Conservation (phyloP, 257 asterid genomes). For the Nicotiana obtusifolia region DNA sequence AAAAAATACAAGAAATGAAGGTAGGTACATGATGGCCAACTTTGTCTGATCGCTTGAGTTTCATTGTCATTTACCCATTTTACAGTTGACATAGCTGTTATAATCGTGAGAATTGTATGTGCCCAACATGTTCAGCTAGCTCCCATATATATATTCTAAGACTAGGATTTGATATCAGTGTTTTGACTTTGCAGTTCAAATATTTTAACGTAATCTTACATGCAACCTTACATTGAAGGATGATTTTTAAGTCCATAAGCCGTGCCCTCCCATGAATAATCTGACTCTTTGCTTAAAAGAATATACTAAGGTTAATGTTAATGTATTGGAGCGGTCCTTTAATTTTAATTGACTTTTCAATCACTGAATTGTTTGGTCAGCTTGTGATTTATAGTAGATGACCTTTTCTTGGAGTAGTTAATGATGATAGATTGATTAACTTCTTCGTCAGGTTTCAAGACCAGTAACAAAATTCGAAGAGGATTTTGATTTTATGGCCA, state of each 20-base stretch:
- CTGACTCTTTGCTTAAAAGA: not conserved
- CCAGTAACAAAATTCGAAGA: slow-evolving; percentile 70
- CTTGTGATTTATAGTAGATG: not conserved
- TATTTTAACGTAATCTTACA: not conserved
- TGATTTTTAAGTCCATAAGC: not conserved
- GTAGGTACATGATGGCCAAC: not conserved
- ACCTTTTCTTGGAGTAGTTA: not conserved
- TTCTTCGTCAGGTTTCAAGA: slow-evolving; percentile 42
- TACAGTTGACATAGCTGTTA: not conserved
- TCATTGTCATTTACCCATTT: not conserved
- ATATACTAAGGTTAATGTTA: not conserved
- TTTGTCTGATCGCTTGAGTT: not conserved
- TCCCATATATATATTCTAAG: not conserved
- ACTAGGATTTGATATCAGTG: not conserved
- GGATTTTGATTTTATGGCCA: slow-evolving; percentile 90
- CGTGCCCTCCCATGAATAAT: not conserved
- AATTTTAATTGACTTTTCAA: not conserved
- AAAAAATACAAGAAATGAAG: not conserved
- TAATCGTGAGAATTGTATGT: not conserved
- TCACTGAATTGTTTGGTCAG: not conserved
- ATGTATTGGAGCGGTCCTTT: not conserved
- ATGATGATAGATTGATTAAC: not conserved
- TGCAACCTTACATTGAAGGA: not conserved
- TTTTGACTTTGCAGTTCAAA: not conserved
- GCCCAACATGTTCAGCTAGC: not conserved